Conservation (phyloP, 148 eudicot species). For the Vaccinium corymbosum region DNA sequence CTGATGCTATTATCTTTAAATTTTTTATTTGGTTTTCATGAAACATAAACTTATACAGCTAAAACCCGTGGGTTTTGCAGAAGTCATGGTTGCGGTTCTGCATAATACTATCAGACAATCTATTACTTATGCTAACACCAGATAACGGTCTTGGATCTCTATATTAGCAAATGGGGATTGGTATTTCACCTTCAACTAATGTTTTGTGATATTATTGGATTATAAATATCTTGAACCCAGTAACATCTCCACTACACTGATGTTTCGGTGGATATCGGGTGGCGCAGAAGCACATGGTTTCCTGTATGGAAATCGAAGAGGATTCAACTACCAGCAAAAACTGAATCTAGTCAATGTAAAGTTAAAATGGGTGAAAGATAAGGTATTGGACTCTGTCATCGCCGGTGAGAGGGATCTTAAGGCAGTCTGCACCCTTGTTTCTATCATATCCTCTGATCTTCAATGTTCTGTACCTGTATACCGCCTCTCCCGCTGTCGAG, state of each 20-base stretch:
- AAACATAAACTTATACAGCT: neutral
- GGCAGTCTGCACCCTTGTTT: constrained; percentile 54
- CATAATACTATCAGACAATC: neutral
- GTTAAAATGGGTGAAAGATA: constrained; percentile 86
- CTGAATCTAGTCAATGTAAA: constrained; percentile 64
- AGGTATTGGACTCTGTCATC: constrained; percentile 62
- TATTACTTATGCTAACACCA: neutral
- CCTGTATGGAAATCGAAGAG: constrained; percentile 21
- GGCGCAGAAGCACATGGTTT: constrained; percentile 6
- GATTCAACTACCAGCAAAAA: constrained; percentile 47
- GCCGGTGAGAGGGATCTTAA: constrained; percentile 55
- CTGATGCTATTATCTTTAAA: neutral
- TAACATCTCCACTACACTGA: constrained; percentile 15
- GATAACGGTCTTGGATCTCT: neutral
- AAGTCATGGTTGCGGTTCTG: neutral
- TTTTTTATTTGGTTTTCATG: neutral
- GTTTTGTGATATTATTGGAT: neutral
- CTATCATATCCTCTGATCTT: constrained; percentile 48
- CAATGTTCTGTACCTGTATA: constrained; percentile 53
- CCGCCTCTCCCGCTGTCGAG: constrained; percentile 45
- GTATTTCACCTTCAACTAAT: neutral
- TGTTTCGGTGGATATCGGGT: constrained; percentile 36
- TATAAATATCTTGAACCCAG: neutral
- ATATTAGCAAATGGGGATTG: neutral
- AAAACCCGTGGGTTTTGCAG: neutral